These are phyloP conservation scores for Neospermospora avenae DNA, from an alignment of 2,329 filamentous ascomycete genomes.

Conservation along the genomic window DNA sequence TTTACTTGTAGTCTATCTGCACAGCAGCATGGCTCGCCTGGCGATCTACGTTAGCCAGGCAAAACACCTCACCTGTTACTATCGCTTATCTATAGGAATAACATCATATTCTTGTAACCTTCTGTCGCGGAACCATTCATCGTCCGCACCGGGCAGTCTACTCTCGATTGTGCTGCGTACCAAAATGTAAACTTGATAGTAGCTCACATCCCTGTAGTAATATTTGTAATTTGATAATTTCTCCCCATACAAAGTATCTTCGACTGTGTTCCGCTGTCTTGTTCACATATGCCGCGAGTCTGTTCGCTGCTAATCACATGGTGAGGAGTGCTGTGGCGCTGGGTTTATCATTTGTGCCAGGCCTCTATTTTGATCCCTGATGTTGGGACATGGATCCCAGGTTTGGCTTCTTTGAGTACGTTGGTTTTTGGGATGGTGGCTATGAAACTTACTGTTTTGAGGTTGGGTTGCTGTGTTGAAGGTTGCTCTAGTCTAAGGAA, in stretches of 20 bases:
- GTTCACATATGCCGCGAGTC: conserved; percentile 48
- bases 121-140: conserved; percentile 50
- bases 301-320: conserved; percentile 44
- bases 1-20: conserved; percentile 45
- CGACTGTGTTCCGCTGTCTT: conserved; percentile 52
- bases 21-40: conserved; percentile 52
- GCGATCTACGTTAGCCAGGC: too few species aligned
- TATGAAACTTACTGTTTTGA: conserved; percentile 13
- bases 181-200: conserved; percentile 51
- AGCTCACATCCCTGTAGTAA: conserved; percentile 50
- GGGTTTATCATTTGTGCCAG: conserved; percentile 55
- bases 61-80: too few species aligned
- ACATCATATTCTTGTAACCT: too few species aligned
- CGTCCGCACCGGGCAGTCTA: conserved; percentile 55
- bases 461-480: conserved; percentile 11
- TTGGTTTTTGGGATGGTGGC: conserved; percentile 51
- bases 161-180: conserved; percentile 51
- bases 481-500: conserved; percentile 15
- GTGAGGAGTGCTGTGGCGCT: conserved; percentile 43
- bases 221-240: conserved; percentile 46
- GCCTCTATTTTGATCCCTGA: conserved; percentile 56
- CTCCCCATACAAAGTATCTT: conserved; percentile 56
- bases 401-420: conserved; percentile 49
- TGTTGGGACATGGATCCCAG: conserved; percentile 50
- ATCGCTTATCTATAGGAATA: too few species aligned